Conservation (phyloP, 352 stramenopile genomes). For the Phytophthora pluvialis region DNA sequence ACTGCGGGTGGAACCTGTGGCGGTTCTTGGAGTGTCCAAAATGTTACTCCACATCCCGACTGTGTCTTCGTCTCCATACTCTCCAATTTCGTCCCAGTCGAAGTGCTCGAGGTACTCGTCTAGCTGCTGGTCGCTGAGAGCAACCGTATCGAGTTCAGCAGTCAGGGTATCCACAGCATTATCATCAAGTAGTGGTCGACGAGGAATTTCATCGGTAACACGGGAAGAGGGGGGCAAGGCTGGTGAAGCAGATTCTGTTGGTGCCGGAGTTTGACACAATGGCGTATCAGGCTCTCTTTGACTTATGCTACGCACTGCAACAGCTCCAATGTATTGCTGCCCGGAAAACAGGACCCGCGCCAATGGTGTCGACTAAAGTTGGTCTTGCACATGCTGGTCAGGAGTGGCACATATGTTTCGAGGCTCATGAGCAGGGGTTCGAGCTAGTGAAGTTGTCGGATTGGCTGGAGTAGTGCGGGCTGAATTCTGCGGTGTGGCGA, state of each 20-base stretch:
- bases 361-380: not conserved
- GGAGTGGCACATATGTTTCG: not conserved
- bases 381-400: not conserved
- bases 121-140: not conserved
- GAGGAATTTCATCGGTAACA: not conserved
- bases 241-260: not conserved
- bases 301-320: not conserved
- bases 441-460: not conserved
- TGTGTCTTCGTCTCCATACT: slow-evolving; percentile 6
- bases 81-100: slow-evolving; percentile 4
- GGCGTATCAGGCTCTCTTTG: not conserved
- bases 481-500: not conserved
- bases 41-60: not conserved
- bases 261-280: not conserved
- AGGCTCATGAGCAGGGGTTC: not conserved
- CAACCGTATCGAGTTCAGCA: not conserved
- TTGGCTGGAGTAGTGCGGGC: not conserved
- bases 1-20: not conserved
- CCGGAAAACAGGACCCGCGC: not conserved
- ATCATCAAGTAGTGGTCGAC: not conserved
- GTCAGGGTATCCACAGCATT: not conserved
- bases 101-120: slow-evolving; percentile 4
- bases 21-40: not conserved
- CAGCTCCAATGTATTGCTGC: not conserved
- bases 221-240: not conserved